These are phyloP conservation scores for Globisporangium alternatum DNA, from an alignment of 352 stramenopile genomes.

Conservation along the genomic window DNA sequence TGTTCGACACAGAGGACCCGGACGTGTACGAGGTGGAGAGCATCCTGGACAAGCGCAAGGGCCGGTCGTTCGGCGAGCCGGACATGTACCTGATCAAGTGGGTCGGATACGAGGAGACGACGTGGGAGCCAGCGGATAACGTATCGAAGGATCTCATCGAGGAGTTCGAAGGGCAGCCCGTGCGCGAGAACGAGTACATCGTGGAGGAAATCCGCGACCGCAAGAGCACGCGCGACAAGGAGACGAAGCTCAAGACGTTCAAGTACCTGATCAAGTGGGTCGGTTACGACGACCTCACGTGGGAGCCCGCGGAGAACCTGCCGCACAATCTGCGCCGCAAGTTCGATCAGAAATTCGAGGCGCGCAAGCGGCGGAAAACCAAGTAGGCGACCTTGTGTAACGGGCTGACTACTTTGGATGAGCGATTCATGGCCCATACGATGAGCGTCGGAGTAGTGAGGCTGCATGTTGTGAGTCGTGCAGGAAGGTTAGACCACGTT, in stretches of 20 bases:
- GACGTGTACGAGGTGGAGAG: conserved; percentile 82
- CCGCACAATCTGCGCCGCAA: conserved; percentile 76
- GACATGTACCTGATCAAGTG: conserved; percentile 83
- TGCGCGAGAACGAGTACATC: conserved; percentile 77
- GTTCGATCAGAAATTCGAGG: conserved; percentile 76
- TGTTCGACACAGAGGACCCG: conserved; percentile 76
- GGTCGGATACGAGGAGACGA: conserved; percentile 76
- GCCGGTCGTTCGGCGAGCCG: conserved; percentile 40
- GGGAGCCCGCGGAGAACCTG: conserved; percentile 74
- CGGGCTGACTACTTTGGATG: background rate
- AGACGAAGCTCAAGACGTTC: conserved; percentile 66
- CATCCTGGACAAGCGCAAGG: conserved; percentile 58
- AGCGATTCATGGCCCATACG: background rate
- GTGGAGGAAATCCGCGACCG: conserved; percentile 73
- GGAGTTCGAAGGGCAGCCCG: conserved; percentile 67
- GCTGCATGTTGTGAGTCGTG: background rate
- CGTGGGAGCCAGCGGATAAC: conserved; percentile 74
- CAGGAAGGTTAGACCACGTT: background rate
- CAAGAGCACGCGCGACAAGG: conserved; percentile 53
- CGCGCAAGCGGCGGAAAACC: conserved; percentile 15
- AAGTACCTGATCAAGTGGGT: conserved; percentile 88
- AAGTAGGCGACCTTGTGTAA: background rate
- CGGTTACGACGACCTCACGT: conserved; percentile 77
- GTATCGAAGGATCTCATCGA: conserved; percentile 80
- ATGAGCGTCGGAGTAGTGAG: background rate